Evolutionary conservation across 2,329 filamentous ascomycete genomes (phyloP), one percentile per base, ranked within the genome.

Genomic region (Pseudopithomyces maydicus): DNA sequence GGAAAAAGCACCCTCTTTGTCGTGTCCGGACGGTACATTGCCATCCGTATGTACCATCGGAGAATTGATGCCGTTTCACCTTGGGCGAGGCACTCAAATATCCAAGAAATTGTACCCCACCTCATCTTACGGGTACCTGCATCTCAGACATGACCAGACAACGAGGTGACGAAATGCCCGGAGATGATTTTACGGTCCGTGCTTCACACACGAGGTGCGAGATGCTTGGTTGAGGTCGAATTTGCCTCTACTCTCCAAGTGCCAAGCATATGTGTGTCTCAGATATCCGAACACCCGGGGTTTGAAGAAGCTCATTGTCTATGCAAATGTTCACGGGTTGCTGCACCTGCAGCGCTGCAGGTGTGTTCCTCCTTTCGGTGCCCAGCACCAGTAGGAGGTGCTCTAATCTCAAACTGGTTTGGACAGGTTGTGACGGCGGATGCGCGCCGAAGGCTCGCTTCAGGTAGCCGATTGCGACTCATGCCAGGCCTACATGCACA

Each of bases 71-170:
- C 29, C 5, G 41, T 52, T 52, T 42, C 41, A 52, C 36, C 26
- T 23, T 29, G 22, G 11, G 8, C 33, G 43, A 33, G 43, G 17
- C 8, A 33, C 14, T 23, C 15, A 47, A 14, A 14, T 33, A 39
- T 33, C 38, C 43, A 26, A 45, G 15, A 17, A 23, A 5, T 45
- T 26, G 12, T 36, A 33, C 44, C 44, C 33, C 29, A 39, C 35
- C 32, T 20, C 10, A 12, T 49, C 46, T 38, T 17, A 49, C 46
- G 35, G 46, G 46, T 49, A 49, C 46, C 46, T 49, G 46, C 46
- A 49, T 33, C n/a, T 38, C 46, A 35, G 46, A 39, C 46, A 22
- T 17, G n/a, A 36, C 44, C 35, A 23, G 26, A 32, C 17, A 35
- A 29, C 26, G 44, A 36, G 23, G 20, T 26, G 20, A 29, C 14